Evolutionary conservation across 495 filamentous ascomycete genomes (phyloP).

Genomic region (Daldinia loculata): DNA sequence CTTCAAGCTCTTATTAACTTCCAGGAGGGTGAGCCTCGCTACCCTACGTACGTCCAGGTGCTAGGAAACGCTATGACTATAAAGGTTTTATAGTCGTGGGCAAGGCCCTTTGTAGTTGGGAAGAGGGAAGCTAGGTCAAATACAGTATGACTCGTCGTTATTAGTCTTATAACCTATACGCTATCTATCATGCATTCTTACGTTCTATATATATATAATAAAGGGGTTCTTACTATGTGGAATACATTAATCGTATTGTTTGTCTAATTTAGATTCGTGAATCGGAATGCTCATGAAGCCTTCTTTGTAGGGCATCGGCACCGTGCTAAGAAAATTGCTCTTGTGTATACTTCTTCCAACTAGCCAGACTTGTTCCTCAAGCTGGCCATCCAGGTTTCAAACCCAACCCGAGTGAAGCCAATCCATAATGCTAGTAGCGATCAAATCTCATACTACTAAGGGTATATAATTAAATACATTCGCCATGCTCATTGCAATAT

Average conservation of each 20-base stretch:
- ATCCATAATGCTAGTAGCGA: background rate
- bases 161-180: background rate
- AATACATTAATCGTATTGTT: background rate
- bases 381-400: background rate
- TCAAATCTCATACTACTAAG: background rate
- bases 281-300: background rate
- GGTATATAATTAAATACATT: background rate
- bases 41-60: background rate
- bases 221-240: background rate
- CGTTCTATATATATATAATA: background rate
- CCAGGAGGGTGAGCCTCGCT: background rate
- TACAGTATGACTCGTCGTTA: background rate
- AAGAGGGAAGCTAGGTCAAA: background rate
- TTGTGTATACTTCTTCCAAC: conserved; percentile 3
- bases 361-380: background rate
- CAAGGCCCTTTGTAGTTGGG: background rate
- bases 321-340: background rate
- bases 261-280: background rate
- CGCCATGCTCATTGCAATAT: background rate
- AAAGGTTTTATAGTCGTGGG: background rate
- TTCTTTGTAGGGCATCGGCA: background rate
- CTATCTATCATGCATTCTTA: background rate
- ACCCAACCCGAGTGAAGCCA: background rate
- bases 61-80: background rate
- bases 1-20: conserved; percentile 3